Evolutionary conservation across 2,329 filamentous ascomycete species (phyloP).

Genomic region (Emydomyces testavorans): DNA sequence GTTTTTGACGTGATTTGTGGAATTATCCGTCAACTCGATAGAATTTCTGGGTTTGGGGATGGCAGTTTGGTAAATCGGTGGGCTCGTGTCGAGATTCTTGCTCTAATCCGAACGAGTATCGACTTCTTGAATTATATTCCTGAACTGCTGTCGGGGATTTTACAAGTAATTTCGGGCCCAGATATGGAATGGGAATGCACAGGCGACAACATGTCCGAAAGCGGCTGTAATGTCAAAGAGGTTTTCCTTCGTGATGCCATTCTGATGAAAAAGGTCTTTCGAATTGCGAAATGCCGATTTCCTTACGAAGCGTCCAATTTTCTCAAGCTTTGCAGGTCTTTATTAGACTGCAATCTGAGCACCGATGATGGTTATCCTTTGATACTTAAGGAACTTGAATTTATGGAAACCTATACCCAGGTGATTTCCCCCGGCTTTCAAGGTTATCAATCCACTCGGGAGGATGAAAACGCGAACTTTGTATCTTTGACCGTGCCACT

Average conservation of each 20-base stretch:
- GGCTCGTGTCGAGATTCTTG: slow-evolving; percentile 54
- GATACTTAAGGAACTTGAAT: slow-evolving; percentile 54
- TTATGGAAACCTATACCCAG: slow-evolving; percentile 65
- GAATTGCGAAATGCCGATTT: slow-evolving; percentile 62
- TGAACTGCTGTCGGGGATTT: slow-evolving; percentile 55
- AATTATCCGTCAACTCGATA: slow-evolving; percentile 36
- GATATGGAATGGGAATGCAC: slow-evolving; percentile 18
- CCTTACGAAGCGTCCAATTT: slow-evolving; percentile 78
- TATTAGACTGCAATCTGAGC: slow-evolving; percentile 42
- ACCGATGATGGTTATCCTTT: slow-evolving; percentile 40
- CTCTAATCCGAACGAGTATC: slow-evolving; percentile 57
- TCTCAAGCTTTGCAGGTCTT: slow-evolving; percentile 55
- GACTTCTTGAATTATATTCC: slow-evolving; percentile 59
- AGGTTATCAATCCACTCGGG: slow-evolving; percentile 64
- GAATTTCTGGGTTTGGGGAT: slow-evolving; percentile 39
- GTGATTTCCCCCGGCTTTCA: slow-evolving; percentile 59
- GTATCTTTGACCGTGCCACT: slow-evolving; percentile 55
- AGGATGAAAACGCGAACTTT: slow-evolving; percentile 74
- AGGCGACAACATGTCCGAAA: slow-evolving; percentile 15
- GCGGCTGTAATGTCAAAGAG: slow-evolving; percentile 32
- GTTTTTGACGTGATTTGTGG: slow-evolving; percentile 40
- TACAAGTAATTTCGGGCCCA: slow-evolving; percentile 50
- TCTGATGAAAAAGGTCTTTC: slow-evolving; percentile 50
- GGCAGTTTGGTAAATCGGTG: slow-evolving; percentile 49
- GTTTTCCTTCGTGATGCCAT: slow-evolving; percentile 46